phyloP scores from a whole-genome alignment of 2,329 filamentous ascomycete genomes.

The Ciborinia camelliae region DNA sequence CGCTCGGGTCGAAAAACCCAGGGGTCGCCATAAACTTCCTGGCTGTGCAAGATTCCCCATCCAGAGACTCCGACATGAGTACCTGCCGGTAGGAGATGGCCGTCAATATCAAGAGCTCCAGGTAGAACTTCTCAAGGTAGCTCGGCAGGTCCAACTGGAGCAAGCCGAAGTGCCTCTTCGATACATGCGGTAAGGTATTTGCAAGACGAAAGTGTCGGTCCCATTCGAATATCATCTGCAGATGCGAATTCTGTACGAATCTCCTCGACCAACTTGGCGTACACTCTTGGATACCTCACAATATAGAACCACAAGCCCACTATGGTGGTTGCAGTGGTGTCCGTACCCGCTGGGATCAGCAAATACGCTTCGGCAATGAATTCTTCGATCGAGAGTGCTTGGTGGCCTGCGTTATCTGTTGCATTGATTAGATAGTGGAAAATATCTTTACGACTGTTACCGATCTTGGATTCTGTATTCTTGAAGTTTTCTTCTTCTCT shows the following conservation, averaged over 20 bases:
- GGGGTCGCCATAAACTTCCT: slow-evolving; percentile 43
- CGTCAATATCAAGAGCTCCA: slow-evolving; percentile 31
- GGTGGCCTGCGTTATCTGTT: slow-evolving; percentile 89
- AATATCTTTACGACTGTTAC: no score
- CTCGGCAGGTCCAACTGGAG: not conserved
- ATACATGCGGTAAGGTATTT: slow-evolving; percentile 2
- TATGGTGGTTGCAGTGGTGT: not conserved
- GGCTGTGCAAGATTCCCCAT: slow-evolving; percentile 46
- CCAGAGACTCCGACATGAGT: slow-evolving; percentile 44
- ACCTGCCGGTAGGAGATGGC: slow-evolving; percentile 39
- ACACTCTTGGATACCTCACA: not conserved
- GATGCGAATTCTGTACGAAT: not conserved
- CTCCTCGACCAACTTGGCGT: not conserved
- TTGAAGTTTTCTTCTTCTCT: not conserved
- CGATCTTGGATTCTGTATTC: no score
- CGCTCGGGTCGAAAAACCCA: slow-evolving; percentile 44
- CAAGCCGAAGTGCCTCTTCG: not conserved
- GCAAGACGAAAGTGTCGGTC: not conserved
- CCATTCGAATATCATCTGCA: not conserved
- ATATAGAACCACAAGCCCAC: not conserved
- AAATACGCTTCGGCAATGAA: not conserved
- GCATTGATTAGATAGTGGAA: slow-evolving; percentile 74
- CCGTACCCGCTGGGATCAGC: not conserved
- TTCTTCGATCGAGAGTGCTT: slow-evolving; percentile 44
- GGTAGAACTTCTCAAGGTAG: slow-evolving; percentile 24